phyloP scores from a whole-genome alignment of 1,284 basidiomycete genomes.

The Microstroma glucosiphilum region DNA sequence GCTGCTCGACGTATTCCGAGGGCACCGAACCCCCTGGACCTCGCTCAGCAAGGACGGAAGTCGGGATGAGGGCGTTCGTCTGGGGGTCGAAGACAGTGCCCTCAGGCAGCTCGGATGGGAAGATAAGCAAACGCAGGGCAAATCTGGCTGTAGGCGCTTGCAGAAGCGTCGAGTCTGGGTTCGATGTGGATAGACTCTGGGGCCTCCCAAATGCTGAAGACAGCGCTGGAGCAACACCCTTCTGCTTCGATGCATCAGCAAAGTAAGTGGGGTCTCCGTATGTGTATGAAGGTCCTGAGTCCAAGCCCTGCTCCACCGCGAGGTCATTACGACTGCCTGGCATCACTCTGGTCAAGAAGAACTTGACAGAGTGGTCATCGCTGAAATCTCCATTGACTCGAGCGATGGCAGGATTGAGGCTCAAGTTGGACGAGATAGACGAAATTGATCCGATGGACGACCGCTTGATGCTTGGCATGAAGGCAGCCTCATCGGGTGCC shows the following conservation, averaged over 20 bases:
- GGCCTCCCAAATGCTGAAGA: no score
- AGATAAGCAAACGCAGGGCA: constrained; percentile 75
- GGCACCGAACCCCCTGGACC: constrained; percentile 15
- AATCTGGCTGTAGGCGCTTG: constrained; percentile 72
- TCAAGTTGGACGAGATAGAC: constrained; percentile 80
- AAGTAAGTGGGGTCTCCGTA: background rate
- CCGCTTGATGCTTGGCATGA: constrained; percentile 65
- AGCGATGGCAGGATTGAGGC: constrained; percentile 85
- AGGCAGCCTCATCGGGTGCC: constrained; percentile 55
- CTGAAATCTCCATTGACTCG: constrained; percentile 88
- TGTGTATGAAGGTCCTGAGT: background rate
- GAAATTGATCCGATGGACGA: constrained; percentile 88
- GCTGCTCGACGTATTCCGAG: constrained; percentile 17
- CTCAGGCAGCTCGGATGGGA: constrained; percentile 82
- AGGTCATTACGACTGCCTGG: constrained; percentile 4
- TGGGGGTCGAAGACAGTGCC: constrained; percentile 85
- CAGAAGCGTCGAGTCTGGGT: background rate
- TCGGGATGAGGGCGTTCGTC: constrained; percentile 73
- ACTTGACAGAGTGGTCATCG: constrained; percentile 91
- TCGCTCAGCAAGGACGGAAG: constrained; percentile 21
- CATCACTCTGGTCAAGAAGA: constrained; percentile 67
- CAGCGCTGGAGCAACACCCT: background rate
- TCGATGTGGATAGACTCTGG: background rate
- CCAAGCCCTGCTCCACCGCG: background rate
- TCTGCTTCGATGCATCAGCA: background rate